These are phyloP conservation scores for Dioscorea alata DNA, from an alignment of 106 monocot species.

Conservation along the genomic window DNA sequence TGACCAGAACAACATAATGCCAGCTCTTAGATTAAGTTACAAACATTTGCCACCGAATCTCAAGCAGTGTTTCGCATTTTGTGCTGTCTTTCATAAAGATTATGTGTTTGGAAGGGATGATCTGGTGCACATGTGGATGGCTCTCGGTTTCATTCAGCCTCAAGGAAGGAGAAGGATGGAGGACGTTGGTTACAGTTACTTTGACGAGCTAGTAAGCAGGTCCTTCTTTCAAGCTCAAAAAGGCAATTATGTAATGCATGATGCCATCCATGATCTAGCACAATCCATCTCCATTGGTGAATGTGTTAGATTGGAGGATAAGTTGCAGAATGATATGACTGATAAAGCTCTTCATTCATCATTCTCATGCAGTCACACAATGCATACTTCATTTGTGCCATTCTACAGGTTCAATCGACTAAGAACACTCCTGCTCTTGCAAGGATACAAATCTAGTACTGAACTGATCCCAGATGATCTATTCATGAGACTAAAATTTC, in stretches of 20 bases:
- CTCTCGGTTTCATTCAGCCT: constrained; percentile 9
- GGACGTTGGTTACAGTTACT: constrained; percentile 8
- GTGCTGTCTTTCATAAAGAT: constrained; percentile 5
- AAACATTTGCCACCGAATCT: constrained; percentile 2
- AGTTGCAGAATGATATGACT: not conserved
- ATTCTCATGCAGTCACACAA: constrained; percentile 7
- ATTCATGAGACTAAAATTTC: constrained; percentile 10
- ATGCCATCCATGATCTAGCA: constrained; percentile 8
- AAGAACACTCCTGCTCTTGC: constrained; percentile 17
- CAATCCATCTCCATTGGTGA: constrained; percentile 7
- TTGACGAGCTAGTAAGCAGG: constrained; percentile 15
- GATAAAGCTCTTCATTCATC: constrained; percentile 1
- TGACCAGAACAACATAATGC: constrained; percentile 1
- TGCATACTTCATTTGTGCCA: not conserved
- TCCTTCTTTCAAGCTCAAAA: constrained; percentile 21
- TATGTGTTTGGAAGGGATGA: constrained; percentile 1
- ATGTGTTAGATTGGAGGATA: constrained; percentile 4
- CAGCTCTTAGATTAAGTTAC: constrained; percentile 14
- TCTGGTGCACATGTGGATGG: constrained; percentile 11
- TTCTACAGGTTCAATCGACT: constrained; percentile 11
- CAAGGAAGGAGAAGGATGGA: constrained; percentile 8
- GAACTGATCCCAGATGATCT: constrained; percentile 11
- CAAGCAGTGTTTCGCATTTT: constrained; percentile 14
- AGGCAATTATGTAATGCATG: constrained; percentile 10
- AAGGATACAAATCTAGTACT: constrained; percentile 8